Conservation (phyloP, 345 rosid genomes). For the Pistacia vera region DNA sequence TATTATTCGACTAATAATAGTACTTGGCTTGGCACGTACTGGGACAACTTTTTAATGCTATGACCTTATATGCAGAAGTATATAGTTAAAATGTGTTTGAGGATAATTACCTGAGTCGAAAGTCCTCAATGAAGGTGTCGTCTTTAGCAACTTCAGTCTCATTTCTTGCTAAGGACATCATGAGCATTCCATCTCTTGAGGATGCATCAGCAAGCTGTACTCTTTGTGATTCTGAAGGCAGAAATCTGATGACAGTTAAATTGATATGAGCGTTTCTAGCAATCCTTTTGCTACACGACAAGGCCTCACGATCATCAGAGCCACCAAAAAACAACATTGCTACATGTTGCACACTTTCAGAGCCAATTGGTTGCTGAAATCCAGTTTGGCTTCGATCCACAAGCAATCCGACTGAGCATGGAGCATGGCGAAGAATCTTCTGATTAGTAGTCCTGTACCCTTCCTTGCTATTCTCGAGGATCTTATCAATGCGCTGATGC, state of each 20-base stretch:
- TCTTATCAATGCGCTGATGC: slow-evolving; percentile 83
- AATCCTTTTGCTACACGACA: slow-evolving; percentile 67
- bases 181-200: slow-evolving; percentile 29
- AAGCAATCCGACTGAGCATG: slow-evolving; percentile 74
- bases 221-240: slow-evolving; percentile 9
- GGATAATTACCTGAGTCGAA: slow-evolving; percentile 45
- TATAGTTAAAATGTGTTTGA: too few relatives aligned
- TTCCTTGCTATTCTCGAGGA: slow-evolving; percentile 61
- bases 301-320: slow-evolving; percentile 88
- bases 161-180: slow-evolving; percentile 44
- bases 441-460: slow-evolving; percentile 64
- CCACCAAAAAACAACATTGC: slow-evolving; percentile 84
- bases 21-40: too few relatives aligned
- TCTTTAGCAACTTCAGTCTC: slow-evolving; percentile 48
- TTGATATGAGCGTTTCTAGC: slow-evolving; percentile 44
- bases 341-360: slow-evolving; percentile 52
- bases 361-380: slow-evolving; percentile 59
- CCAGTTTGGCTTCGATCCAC: slow-evolving; percentile 74
- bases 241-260: slow-evolving; percentile 65
- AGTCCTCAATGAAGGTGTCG: slow-evolving; percentile 53
- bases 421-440: slow-evolving; percentile 74
- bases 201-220: neutral
- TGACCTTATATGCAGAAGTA: too few relatives aligned
- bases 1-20: too few relatives aligned
- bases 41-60: too few relatives aligned